Conservation (phyloP, 2,329 filamentous ascomycete genomes). For the Stachybotrys elegans region DNA sequence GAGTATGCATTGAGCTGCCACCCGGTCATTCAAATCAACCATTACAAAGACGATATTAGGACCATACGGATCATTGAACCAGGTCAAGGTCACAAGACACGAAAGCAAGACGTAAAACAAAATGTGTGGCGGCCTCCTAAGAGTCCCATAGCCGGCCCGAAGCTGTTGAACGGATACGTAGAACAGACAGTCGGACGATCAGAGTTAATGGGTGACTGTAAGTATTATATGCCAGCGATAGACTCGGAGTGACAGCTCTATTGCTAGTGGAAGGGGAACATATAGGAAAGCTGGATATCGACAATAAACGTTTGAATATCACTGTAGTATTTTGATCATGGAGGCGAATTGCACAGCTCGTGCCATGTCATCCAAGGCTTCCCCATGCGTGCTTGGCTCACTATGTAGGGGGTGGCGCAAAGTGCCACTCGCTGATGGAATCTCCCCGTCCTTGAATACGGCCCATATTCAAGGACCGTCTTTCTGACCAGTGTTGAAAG, state of each 20-base stretch:
- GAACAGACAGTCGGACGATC: conserved; percentile 1
- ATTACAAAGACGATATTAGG: neutral
- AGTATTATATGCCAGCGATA: neutral
- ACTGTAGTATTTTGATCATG: neutral
- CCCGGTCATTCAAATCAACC: neutral
- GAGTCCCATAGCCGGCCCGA: neutral
- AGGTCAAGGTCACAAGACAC: neutral
- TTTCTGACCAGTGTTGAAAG: conserved; percentile 1
- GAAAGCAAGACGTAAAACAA: neutral
- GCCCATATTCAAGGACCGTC: neutral
- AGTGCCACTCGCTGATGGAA: neutral
- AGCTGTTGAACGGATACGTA: neutral
- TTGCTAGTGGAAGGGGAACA: neutral
- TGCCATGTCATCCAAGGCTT: neutral
- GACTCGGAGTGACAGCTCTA: neutral
- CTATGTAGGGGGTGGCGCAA: neutral
- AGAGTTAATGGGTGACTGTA: neutral
- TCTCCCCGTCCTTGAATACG: neutral
- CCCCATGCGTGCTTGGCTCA: neutral
- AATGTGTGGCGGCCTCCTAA: neutral
- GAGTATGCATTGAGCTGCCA: neutral
- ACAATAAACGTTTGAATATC: neutral
- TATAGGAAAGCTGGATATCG: neutral
- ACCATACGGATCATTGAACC: neutral
- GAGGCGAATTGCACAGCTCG: neutral